phyloP scores from a whole-genome alignment of 2,329 filamentous ascomycete species.

The Botrytis deweyae region DNA sequence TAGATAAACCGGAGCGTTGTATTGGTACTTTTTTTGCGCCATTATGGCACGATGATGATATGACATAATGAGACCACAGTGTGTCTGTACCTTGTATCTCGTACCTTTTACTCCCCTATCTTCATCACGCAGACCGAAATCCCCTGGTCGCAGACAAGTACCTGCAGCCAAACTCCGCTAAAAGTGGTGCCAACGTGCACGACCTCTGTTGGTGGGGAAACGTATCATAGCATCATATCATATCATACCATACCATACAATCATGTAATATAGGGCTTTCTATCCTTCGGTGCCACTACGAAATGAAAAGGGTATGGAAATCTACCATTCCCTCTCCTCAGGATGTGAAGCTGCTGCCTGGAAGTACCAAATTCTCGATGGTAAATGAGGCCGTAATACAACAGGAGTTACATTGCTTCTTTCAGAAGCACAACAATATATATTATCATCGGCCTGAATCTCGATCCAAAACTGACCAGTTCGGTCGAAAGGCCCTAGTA shows the following conservation, averaged over 20 bases:
- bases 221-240: neutral
- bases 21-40: neutral
- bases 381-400: neutral
- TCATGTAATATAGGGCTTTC: conserved; percentile 6
- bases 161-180: conserved; percentile 12
- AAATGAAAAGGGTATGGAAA: neutral
- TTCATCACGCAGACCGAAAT: neutral
- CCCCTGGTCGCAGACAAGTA: neutral
- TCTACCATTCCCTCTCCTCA: neutral
- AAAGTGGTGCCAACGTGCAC: conserved; percentile 12
- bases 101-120: neutral
- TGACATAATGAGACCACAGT: neutral
- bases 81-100: neutral
- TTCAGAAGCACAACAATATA: neutral
- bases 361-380: neutral
- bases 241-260: neutral
- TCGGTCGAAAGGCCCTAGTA: neutral
- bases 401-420: neutral
- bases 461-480: neutral
- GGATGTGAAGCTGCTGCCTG: neutral
- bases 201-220: conserved; percentile 1
- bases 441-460: neutral
- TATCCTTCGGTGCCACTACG: neutral
- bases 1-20: neutral
- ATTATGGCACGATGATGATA: neutral